Evolutionary conservation across 75 land plant species (phyloP), one percentile per base, ranked within the genome.

Genomic region (Ceratopteris richardii): DNA sequence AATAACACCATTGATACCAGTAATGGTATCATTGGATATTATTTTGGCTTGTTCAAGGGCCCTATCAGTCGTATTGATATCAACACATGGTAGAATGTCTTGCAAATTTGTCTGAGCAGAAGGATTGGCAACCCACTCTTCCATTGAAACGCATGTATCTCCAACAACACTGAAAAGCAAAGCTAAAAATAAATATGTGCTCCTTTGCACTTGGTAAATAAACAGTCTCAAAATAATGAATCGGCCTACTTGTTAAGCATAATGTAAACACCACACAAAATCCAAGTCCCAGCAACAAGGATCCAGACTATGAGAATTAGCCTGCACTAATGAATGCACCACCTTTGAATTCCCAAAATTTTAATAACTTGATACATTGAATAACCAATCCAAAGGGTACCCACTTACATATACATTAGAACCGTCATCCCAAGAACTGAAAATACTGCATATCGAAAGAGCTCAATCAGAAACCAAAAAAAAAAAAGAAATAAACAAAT

Each of bases 101-200:
- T 85, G 83, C 30, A 89, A 51, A 18, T 75, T 75, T 6, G 95
- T 80, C 4, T 74, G 66, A 10, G 67, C 81, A 44, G 31, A 58
- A 0, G 95, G 95, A 44, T 82, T 54, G 26, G 52, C 51, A 2
- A 82, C 81, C 95, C 95, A 89, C 22, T 89, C 79, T 24, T 78
- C 79, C 90, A 89, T 85, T 18, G 95, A 77, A 31, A 89, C 81
- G 56, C 95, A 89, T 0, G 90, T 76, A 51, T 89, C 95, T 57
- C 57, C 71, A 0, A 70, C 48, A 10, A 63, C 79, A 77, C 94
- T 88, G 76, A 24, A 2, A 69, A 46, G 7, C 48, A 23, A 26
- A n/a, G n/a, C n/a, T n/a, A n/a, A n/a, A n/a, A n/a, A n/a, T n/a
- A n/a, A n/a, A n/a, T n/a, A n/a, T n/a, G n/a, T n/a, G n/a, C n/a